phyloP scores from a whole-genome alignment of 2,329 filamentous ascomycete species.

The Tympanopsis confertula region DNA sequence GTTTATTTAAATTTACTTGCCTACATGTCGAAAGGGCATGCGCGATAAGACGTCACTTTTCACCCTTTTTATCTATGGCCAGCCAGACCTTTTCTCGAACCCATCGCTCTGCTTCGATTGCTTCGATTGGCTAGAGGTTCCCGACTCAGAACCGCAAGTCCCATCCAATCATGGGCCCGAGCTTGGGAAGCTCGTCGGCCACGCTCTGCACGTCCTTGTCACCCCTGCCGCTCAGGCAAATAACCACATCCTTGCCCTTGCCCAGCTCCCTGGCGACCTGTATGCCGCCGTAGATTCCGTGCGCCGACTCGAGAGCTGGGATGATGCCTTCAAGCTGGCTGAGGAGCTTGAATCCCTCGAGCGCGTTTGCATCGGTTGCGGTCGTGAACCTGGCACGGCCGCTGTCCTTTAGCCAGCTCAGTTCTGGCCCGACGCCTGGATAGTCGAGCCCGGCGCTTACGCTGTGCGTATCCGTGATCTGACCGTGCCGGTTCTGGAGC shows the following conservation, averaged over 20 bases:
- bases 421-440: slow-evolving; percentile 87
- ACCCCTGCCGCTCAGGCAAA: slow-evolving; percentile 83
- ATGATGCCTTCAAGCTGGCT: slow-evolving; percentile 92
- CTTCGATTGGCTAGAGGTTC: too few relatives aligned
- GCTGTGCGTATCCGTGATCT: slow-evolving; percentile 91
- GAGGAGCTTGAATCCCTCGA: slow-evolving; percentile 74
- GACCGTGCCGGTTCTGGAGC: slow-evolving; percentile 81
- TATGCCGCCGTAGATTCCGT: slow-evolving; percentile 81
- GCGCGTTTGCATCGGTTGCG: slow-evolving; percentile 83
- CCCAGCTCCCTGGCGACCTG: slow-evolving; percentile 87
- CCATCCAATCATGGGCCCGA: slow-evolving; percentile 81
- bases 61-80: too few relatives aligned
- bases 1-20: too few relatives aligned
- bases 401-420: slow-evolving; percentile 85
- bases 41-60: too few relatives aligned
- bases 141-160: slow-evolving; percentile 49
- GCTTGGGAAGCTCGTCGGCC: slow-evolving; percentile 77
- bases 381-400: slow-evolving; percentile 78
- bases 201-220: slow-evolving; percentile 99
- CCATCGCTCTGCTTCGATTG: too few relatives aligned
- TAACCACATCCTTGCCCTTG: slow-evolving; percentile 80
- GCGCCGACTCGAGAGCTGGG: slow-evolving; percentile 83
- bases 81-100: too few relatives aligned
- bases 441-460: slow-evolving; percentile 95
- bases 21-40: too few relatives aligned